These are phyloP conservation scores for Fusarium transvaalense DNA, from an alignment of 2,329 filamentous ascomycete genomes.

Conservation along the genomic window DNA sequence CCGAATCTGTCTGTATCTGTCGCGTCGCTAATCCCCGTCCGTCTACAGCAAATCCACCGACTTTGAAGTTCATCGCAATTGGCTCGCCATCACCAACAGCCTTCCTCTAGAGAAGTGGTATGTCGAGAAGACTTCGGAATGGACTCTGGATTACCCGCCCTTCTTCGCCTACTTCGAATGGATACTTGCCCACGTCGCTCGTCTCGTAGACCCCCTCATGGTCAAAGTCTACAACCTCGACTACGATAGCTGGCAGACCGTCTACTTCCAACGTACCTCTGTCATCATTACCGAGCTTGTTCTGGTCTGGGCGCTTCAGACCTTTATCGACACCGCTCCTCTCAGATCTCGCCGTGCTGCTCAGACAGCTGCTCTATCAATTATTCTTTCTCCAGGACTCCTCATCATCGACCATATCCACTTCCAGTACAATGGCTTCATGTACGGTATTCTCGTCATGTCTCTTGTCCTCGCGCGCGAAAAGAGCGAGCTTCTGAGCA, in stretches of 20 bases:
- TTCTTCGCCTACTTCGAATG: slow-evolving; percentile 99
- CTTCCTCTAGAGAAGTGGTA: slow-evolving; percentile 93
- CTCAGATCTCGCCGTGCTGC: slow-evolving; percentile 76
- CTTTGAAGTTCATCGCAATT: slow-evolving; percentile 98
- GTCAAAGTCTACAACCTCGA: slow-evolving; percentile 82
- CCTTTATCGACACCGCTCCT: slow-evolving; percentile 81
- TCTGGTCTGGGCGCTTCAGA: slow-evolving; percentile 83
- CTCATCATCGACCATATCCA: slow-evolving; percentile 98
- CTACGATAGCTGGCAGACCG: slow-evolving; percentile 92
- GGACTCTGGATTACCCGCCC: slow-evolving; percentile 98
- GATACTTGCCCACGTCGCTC: slow-evolving; percentile 84
- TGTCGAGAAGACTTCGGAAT: slow-evolving; percentile 97
- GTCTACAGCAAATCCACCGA: slow-evolving; percentile 90
- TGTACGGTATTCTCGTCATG: slow-evolving; percentile 90
- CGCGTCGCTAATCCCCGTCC: slow-evolving; percentile 7
- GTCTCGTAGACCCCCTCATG: slow-evolving; percentile 83
- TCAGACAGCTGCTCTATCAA: slow-evolving; percentile 87
- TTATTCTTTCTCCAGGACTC: slow-evolving; percentile 90
- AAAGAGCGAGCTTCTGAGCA: slow-evolving; percentile 78
- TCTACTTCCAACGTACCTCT: slow-evolving; percentile 92
- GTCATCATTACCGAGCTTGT: slow-evolving; percentile 89
- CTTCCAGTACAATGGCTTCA: slow-evolving; percentile 98
- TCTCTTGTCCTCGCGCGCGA: slow-evolving; percentile 87
- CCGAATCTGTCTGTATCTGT: background rate
- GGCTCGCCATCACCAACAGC: slow-evolving; percentile 95